Base-by-base conservation (phyloP, 2,329 filamentous ascomycete genomes). In the Fusarium graminum region DNA sequence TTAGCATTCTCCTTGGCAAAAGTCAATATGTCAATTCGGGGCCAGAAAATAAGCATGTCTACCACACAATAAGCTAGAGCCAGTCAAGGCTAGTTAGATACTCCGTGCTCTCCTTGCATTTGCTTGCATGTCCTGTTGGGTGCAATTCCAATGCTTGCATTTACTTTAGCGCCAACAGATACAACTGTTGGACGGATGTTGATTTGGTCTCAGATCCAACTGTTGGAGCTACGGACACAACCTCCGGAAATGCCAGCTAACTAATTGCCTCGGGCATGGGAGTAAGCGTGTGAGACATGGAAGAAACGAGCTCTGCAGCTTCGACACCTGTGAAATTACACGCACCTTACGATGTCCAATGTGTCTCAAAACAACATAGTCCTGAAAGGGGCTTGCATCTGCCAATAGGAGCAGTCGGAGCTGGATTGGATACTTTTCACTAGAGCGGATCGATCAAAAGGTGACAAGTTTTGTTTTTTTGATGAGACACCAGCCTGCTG, bases 11-110 rank as follows among this genome's bases (percentile, higher is more conserved):
- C 44, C 30, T 60, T 32, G 41, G 44, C 59, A 50, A 28, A 29
- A 60, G 29, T 46, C 28, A 28, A 36, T 30, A 40, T 62, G 42
- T 25, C 43, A 22, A 53, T 60, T 17, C 38, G 47, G 55, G 52
- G 51, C 41, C 50, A 55, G 30, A 50, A 59, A 61, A 57, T 41
- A 59, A 52, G 43, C 13, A 60, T 44, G 44, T 58, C 38, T 65
- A 45, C 22, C 45, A 60, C 22, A 32, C 41, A 51, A 41, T 17
- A 41, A 40, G 30, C 65, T 68, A 65, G 30, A 12, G 51, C 58
- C 12, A 9, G 65, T 51, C 4, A 39, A 68, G 55, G 32, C 32
- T 62, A 65, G 60, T 22, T 45, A 26, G 8, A 22, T 22, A 22
- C 22, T 22, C 6, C 22, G 22, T 22, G 8, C 29, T 43, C 47